phyloP scores from a whole-genome alignment of 257 asterid genomes.

The Fraxinus excelsior region DNA sequence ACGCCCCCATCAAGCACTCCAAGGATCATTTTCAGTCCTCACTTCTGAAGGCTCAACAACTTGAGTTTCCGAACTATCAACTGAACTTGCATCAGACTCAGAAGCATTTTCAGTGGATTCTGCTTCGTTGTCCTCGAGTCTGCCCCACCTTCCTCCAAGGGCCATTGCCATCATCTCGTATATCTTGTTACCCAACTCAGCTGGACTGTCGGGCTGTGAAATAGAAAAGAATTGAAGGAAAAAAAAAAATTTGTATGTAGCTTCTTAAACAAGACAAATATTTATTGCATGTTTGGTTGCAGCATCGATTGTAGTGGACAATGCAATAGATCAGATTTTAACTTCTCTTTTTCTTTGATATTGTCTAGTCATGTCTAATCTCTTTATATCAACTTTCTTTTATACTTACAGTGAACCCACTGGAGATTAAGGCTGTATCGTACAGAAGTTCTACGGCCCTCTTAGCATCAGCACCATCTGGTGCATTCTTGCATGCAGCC shows the following conservation, averaged over 20 bases:
- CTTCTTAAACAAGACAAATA: background rate
- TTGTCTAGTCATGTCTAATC: background rate
- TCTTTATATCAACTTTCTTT: background rate
- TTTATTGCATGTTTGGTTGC: background rate
- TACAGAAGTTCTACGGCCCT: conserved; percentile 88
- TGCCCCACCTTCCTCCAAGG: conserved; percentile 98
- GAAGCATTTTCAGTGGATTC: conserved; percentile 25
- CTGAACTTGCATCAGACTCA: conserved; percentile 34
- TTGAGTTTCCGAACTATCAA: conserved; percentile 44
- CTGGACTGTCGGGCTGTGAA: conserved; percentile 91
- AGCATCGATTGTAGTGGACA: background rate
- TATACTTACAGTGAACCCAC: conserved; percentile 89
- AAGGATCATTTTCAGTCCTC: conserved; percentile 85
- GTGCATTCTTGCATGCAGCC: conserved; percentile 98
- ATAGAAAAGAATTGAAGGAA: background rate
- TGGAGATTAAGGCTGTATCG: conserved; percentile 88
- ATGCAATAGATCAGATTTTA: background rate
- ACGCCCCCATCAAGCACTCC: conserved; percentile 43
- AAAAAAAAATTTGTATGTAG: background rate
- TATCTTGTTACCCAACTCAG: conserved; percentile 92
- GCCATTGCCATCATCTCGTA: conserved; percentile 99
- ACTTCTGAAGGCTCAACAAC: conserved; percentile 91
- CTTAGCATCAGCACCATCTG: conserved; percentile 86
- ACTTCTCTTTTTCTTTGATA: background rate
- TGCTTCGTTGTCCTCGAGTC: conserved; percentile 51